Evolutionary conservation across 179 eudicot genomes (phyloP), one percentile per base, ranked within the genome.

Genomic region (Spinacia oleracea): DNA sequence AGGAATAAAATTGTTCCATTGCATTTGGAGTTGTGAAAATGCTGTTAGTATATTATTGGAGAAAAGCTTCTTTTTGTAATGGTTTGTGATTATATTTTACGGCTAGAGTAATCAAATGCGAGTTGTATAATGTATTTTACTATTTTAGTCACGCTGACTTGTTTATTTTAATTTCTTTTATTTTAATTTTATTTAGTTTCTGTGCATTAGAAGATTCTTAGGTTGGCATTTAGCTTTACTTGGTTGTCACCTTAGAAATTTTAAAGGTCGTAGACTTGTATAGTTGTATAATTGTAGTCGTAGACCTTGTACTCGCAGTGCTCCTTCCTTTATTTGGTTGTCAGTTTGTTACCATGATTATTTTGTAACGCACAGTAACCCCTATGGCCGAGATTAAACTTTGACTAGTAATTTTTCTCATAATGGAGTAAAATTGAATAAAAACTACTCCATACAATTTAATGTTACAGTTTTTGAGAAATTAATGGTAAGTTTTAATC

Each of bases 181-280:
- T n/a, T 51, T 73, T n/a, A 23, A 75, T 23, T 75, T 27, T 27
- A 43, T 20, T 75, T 27, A 43, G 27, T 20, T 60, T 50, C 50
- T 77, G 20, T 46, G 79, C 63, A 31, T 60, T 79, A 14, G 77
- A 83, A 79, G 83, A 64, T 83, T 81, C 85, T 45, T 64, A 77
- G 43, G 78, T 79, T 64, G 85, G 82, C 77, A 51, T 63, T 56
- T 73, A 46, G 81, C 80, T 77, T 58, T 58, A 55, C 56, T 72
- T 66, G 29, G 73, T 29, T 81, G 83, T 76, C 72, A 46, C 20
- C 35, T 1, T 9, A 16, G 16, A 29, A 21, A 18, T 21, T 74
- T 35, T 40, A 27, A 45, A 35, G 12, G 23, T 46, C 20, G 25
- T 67, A 8, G 25, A 16, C 2, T 48, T 48, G 15, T 48, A 10